A percentile compares a stretch with the other conserved stretches of the same genome.
phyloP scores from a whole-genome alignment of 1,284 basidiomycete genomes.

The Cryptococcus maquisensis region DNA sequence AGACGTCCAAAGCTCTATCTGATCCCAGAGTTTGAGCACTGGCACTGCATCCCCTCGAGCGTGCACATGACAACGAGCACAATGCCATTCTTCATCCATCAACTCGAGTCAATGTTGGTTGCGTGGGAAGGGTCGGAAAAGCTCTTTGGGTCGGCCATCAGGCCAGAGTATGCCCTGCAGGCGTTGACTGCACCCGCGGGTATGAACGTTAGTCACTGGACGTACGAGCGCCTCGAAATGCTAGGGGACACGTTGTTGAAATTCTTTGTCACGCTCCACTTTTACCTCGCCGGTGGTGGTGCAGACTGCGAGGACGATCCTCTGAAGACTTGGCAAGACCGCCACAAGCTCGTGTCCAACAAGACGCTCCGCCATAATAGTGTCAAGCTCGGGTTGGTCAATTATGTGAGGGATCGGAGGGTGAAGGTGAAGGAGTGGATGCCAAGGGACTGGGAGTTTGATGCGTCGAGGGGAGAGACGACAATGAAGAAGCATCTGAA shows the following conservation, averaged over 20 bases:
- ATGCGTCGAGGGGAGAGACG: neutral
- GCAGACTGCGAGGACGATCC: neutral
- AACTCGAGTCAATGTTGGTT: constrained; percentile 28
- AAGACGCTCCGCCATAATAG: constrained; percentile 18
- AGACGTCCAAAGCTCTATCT: constrained; percentile 2
- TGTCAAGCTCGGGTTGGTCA: constrained; percentile 22
- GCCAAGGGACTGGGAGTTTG: constrained; percentile 29
- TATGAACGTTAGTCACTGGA: neutral
- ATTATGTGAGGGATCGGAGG: constrained; percentile 26
- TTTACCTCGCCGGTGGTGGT: constrained; percentile 9
- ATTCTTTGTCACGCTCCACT: constrained; percentile 22
- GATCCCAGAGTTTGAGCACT: constrained; percentile 22
- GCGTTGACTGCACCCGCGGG: constrained; percentile 24
- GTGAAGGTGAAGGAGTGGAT: constrained; percentile 22
- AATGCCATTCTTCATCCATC: constrained; percentile 19
- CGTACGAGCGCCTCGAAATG: constrained; percentile 42
- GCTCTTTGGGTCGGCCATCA: constrained; percentile 14
- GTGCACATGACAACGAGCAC: constrained; percentile 22
- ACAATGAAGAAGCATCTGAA: neutral
- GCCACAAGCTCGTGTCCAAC: constrained; percentile 31
- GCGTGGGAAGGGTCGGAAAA: constrained; percentile 20
- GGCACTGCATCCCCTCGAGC: constrained; percentile 25
- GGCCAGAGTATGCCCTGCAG: constrained; percentile 16
- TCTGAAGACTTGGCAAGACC: constrained; percentile 14
- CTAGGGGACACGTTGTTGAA: constrained; percentile 42